These are phyloP conservation scores for Mycena latifolia DNA, from an alignment of 768 basidiomycete species.

Conservation along the genomic window DNA sequence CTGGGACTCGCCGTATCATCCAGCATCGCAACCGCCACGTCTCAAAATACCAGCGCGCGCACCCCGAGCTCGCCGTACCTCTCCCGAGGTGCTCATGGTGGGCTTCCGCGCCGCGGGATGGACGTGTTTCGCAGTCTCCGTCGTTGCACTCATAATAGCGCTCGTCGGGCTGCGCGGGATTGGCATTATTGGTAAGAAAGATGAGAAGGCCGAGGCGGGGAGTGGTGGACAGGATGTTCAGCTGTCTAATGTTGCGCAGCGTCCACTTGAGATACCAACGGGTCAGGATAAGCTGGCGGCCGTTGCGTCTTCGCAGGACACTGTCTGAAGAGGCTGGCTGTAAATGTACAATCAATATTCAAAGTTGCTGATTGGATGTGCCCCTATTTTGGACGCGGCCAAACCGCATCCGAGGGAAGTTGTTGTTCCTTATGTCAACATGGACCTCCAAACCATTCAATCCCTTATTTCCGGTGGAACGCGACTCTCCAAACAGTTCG, in stretches of 20 bases:
- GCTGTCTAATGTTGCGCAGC: neutral
- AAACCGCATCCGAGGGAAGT: too few relatives aligned
- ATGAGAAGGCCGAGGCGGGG: constrained; percentile 25
- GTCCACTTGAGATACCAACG: neutral
- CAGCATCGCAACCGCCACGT: constrained; percentile 38
- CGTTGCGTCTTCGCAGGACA: too few relatives aligned
- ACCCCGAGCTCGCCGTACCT: constrained; percentile 17
- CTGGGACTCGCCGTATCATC: constrained; percentile 48
- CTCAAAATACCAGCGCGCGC: neutral
- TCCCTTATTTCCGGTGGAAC: too few relatives aligned
- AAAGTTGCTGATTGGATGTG: too few relatives aligned
- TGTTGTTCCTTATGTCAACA: too few relatives aligned
- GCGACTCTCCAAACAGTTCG: too few relatives aligned
- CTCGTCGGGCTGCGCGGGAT: constrained; percentile 36
- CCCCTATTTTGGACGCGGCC: too few relatives aligned
- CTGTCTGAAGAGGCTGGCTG: too few relatives aligned
- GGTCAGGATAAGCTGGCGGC: neutral
- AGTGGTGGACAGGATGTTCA: constrained; percentile 9
- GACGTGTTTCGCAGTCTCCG: constrained; percentile 35
- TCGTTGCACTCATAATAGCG: constrained; percentile 32
- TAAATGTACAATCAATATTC: too few relatives aligned
- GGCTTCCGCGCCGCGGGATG: constrained; percentile 50
- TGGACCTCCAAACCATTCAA: too few relatives aligned
- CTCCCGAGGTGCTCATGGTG: constrained; percentile 47
- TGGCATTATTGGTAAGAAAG: constrained; percentile 33